Percentiles rank a stretch among this genome's conserved stretches.
These are phyloP conservation scores for Calonectria pauciramosa DNA, from an alignment of 2,329 filamentous ascomycete species.

Conservation along the genomic window DNA sequence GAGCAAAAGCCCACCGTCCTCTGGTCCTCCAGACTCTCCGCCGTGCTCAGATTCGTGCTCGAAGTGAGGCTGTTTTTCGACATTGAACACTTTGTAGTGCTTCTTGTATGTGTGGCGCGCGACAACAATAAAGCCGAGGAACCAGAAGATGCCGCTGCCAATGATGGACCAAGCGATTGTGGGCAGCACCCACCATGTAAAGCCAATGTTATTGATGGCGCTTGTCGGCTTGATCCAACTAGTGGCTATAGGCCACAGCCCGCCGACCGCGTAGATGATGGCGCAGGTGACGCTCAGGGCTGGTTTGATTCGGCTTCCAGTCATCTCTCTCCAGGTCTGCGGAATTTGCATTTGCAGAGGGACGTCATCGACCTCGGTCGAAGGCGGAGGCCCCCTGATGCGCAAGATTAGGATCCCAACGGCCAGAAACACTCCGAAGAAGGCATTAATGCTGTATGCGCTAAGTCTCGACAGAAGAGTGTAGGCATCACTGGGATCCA, in stretches of 20 bases:
- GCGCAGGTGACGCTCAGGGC: conserved; percentile 49
- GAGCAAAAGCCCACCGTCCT: conserved; percentile 47
- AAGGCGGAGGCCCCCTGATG: conserved; percentile 49
- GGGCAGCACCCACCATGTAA: conserved; percentile 50
- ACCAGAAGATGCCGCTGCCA: conserved; percentile 48
- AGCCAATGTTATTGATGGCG: conserved; percentile 18
- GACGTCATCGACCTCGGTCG: conserved; percentile 28
- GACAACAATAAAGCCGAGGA: conserved; percentile 50
- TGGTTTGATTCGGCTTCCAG: conserved; percentile 48
- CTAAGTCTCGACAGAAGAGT: conserved; percentile 48
- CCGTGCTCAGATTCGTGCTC: conserved; percentile 41
- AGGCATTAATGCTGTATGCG: conserved; percentile 52
- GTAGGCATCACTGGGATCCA: conserved; percentile 46
- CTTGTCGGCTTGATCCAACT: conserved; percentile 48
- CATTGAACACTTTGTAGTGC: conserved; percentile 50
- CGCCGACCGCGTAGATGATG: conserved; percentile 48
- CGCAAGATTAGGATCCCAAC: conserved; percentile 53
- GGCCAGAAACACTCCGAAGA: conserved; percentile 51
- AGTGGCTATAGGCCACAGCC: conserved; percentile 50
- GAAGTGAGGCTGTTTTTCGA: conserved; percentile 52
- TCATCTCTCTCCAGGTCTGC: conserved; percentile 49
- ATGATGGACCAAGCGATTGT: conserved; percentile 49
- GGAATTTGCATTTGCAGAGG: conserved; percentile 30
- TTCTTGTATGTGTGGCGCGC: conserved; percentile 47
- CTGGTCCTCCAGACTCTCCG: conserved; percentile 33